Evolutionary conservation across 805 yeast species (phyloP), one percentile per base, ranked within the genome.

Genomic region (Schizosaccharomyces cryophilus): DNA sequence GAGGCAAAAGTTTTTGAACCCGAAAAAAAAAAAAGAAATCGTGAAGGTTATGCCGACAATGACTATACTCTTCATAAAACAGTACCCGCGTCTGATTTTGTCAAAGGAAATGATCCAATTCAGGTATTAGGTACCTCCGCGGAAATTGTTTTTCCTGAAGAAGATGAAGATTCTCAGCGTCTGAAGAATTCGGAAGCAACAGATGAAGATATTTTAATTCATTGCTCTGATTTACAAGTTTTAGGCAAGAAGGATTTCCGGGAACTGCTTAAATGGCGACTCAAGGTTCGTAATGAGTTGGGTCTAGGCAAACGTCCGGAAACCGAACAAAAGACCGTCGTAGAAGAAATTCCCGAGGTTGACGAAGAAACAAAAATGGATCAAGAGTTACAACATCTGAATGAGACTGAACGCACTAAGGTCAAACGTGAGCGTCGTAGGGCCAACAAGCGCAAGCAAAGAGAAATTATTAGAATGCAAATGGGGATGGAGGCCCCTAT

Each of bases 11-110:
- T 93, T 54, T 93, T 82, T 75, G 88, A 93, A 68, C 99, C 99
- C 0, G 97, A 90, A 69, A 82, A 83, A 73, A 87, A 87, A 72
- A 80, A 78, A 62, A 82, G 97, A 73, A 83, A 81, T 71, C 85
- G 98, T 80, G 85, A 84, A 66, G 99, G 99, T 80, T 93, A 93
- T 73, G 96, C 86, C 62, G 97, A 90, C 68, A 96, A 94, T 60
- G 95, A 93, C 68, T 80, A 84, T 67, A 75, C 80, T 40, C 77
- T 78, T 64, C 85, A 80, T 69, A 89, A 87, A 67, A 79, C 82
- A 9, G 75, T 80, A 75, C 80, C 87, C 17, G 75, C 88, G 6
- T 70, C 88, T 70, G 96, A 90, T 5, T 89, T 93, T 73, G 80
- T 93, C 55, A 82, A 77, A 67, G 77, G 81, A 62, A 90, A 83